Conservation (phyloP, 2,329 filamentous ascomycete genomes). For the Penicillium sp. region DNA sequence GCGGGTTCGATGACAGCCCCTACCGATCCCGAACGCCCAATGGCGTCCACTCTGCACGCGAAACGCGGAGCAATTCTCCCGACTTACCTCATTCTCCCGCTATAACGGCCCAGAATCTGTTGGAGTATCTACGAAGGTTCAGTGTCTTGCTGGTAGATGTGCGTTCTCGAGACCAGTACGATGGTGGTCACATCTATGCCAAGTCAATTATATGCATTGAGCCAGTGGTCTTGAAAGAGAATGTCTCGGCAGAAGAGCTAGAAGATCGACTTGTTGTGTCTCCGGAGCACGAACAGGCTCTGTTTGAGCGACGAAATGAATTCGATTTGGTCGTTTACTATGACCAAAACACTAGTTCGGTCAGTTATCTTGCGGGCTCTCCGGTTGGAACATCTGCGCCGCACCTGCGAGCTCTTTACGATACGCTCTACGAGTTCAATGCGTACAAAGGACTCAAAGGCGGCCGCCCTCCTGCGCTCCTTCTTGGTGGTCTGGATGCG, state of each 20-base stretch:
- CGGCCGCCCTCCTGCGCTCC: slow-evolving; percentile 71
- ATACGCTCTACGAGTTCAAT: slow-evolving; percentile 83
- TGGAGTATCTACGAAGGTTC: slow-evolving; percentile 68
- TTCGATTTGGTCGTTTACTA: slow-evolving; percentile 92
- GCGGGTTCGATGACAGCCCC: slow-evolving; percentile 44
- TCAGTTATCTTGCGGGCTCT: slow-evolving; percentile 58
- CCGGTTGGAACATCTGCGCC: slow-evolving; percentile 51
- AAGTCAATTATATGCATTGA: slow-evolving; percentile 88
- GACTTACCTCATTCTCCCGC: slow-evolving; percentile 60
- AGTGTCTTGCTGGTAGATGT: slow-evolving; percentile 84
- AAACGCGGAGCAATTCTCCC: slow-evolving; percentile 48
- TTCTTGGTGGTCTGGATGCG: slow-evolving; percentile 81
- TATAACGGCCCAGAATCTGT: slow-evolving; percentile 72
- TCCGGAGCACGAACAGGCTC: slow-evolving; percentile 65
- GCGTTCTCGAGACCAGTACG: slow-evolving; percentile 76
- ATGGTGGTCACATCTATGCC: slow-evolving; percentile 85
- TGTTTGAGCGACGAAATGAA: slow-evolving; percentile 73
- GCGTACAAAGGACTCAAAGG: slow-evolving; percentile 71
- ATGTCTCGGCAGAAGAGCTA: slow-evolving; percentile 66
- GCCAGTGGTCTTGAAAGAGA: slow-evolving; percentile 73
- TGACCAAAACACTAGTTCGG: slow-evolving; percentile 69
- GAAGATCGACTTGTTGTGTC: slow-evolving; percentile 55
- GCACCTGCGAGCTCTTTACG: slow-evolving; percentile 73
- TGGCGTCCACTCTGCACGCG: slow-evolving; percentile 41
- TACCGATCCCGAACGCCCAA: slow-evolving; percentile 51